A percentile compares a stretch with the other conserved stretches of the same genome.
These are phyloP conservation scores for Auricularia heimuer DNA, from an alignment of 768 basidiomycete species.

Conservation along the genomic window DNA sequence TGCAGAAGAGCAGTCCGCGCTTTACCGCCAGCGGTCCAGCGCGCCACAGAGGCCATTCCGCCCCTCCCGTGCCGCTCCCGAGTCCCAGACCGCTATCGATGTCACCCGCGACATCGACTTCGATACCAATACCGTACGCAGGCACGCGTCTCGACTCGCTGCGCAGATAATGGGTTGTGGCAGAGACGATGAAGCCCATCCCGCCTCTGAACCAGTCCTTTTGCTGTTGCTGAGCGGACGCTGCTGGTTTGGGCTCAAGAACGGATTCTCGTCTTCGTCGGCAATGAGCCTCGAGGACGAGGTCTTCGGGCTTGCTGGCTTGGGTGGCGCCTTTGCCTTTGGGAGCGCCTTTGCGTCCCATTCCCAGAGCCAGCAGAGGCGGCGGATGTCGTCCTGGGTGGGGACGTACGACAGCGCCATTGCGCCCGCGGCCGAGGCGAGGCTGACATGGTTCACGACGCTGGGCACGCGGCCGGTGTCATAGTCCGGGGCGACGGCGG, in stretches of 20 bases:
- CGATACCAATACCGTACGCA: constrained; percentile 78
- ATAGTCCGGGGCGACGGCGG: constrained; percentile 63
- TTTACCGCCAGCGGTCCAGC: constrained; percentile 70
- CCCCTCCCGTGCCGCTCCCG: constrained; percentile 23
- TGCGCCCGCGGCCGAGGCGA: constrained; percentile 50
- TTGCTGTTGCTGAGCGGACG: constrained; percentile 36
- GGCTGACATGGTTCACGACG: constrained; percentile 57
- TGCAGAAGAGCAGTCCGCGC: constrained; percentile 48
- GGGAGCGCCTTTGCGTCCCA: constrained; percentile 55
- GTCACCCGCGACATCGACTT: constrained; percentile 61
- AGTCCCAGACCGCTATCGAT: constrained; percentile 60
- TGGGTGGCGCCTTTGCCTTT: background rate
- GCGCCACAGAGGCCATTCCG: constrained; percentile 84
- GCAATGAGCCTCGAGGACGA: constrained; percentile 6
- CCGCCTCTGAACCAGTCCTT: constrained; percentile 58
- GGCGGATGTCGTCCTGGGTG: constrained; percentile 55
- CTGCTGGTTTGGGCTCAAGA: constrained; percentile 29
- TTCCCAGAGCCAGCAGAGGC: constrained; percentile 85
- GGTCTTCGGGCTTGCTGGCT: constrained; percentile 3
- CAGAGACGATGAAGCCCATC: constrained; percentile 68
- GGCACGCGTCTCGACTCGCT: constrained; percentile 55
- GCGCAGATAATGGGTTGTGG: constrained; percentile 66
- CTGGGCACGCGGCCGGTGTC: constrained; percentile 69
- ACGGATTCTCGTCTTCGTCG: constrained; percentile 60
- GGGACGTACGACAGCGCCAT: constrained; percentile 55